phyloP scores from a whole-genome alignment of 2,329 filamentous ascomycete genomes.

The Pseudogymnoascus sp. region DNA sequence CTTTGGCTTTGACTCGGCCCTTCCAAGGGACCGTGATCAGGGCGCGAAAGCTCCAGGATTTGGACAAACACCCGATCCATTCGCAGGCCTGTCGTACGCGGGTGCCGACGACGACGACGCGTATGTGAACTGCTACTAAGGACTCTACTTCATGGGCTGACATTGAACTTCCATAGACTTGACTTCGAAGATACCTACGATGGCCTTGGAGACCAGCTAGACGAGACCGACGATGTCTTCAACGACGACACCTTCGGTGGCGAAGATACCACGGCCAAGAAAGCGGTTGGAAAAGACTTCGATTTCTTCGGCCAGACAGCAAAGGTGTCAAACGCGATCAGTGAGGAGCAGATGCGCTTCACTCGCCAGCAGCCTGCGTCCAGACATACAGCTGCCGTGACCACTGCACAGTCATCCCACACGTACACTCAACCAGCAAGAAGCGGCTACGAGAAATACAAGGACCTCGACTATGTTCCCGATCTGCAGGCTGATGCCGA shows the following conservation, averaged over 20 bases:
- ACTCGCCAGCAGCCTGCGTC: constrained; percentile 62
- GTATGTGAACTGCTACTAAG: constrained; percentile 20
- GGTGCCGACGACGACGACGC: constrained; percentile 46
- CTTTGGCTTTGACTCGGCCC: constrained; percentile 76
- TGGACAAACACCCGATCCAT: constrained; percentile 75
- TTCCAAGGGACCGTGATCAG: constrained; percentile 57
- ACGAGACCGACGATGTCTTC: constrained; percentile 88
- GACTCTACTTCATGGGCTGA: constrained; percentile 7
- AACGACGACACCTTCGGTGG: constrained; percentile 91
- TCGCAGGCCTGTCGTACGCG: constrained; percentile 68
- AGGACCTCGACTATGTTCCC: constrained; percentile 69
- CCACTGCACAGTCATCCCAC: constrained; percentile 33
- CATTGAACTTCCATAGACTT: constrained; percentile 48
- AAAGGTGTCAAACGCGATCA: constrained; percentile 75
- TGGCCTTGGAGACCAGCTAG: constrained; percentile 80
- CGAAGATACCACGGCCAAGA: constrained; percentile 40
- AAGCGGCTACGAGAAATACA: constrained; percentile 88
- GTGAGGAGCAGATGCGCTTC: constrained; percentile 84
- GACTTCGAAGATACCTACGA: constrained; percentile 98
- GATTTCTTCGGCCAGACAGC: constrained; percentile 95
- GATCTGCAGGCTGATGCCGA: constrained; percentile 89
- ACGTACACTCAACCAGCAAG: constrained; percentile 55
- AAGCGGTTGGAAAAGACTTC: constrained; percentile 78
- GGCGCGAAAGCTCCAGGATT: constrained; percentile 70
- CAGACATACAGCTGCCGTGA: constrained; percentile 33